Base-by-base conservation (phyloP, 768 basidiomycete genomes). In the Mycena indigotica region DNA sequence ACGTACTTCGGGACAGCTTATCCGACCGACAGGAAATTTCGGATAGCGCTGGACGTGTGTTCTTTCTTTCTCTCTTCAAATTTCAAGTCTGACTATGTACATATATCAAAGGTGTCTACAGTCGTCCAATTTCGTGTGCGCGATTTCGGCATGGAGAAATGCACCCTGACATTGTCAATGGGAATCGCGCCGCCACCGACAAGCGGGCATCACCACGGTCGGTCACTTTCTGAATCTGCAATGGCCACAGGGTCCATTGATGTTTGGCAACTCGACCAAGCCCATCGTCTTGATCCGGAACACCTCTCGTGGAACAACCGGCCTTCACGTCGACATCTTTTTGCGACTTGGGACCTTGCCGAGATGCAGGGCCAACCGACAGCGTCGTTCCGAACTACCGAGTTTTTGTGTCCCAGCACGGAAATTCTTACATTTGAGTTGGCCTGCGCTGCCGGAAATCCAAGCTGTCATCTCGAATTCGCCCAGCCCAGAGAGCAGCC, bases 121-220 rank as follows among this genome's bases (percentile, higher is more conserved):
- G 25, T 55, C 16, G 1, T 55, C n/a, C 54, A 55, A 16, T 55
- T 55, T 44, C 54, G 54, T 5, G 54, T 48, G 19, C 54, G 28
- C 4, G 54, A 55, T 19, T 55, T 23, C 15, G 54, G 54, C 2
- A 55, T 55, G 54, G 54, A 55, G 46, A 30, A 46, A 17, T 55
- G 54, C 54, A 49, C 3, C 3, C 23, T 55, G 23, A 55, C 32
- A 3, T 30, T 54, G 1, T 17, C 44, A 21, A 44, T n/a, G 41
- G 17, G n/a, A 2, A 29, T 46, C 28, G 3, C 53, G 24, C 19
- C 21, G 19, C 44, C 44, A 1, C n/a, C n/a, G n/a, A 12, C 3
- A 1, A 21, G 24, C 16, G 26, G 28, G 16, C 19, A 28, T 32
- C 6, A 23, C 28, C 52, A 45, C 24, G 28, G 40, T 17, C 38